phyloP scores from a whole-genome alignment of 2,329 filamentous ascomycete genomes.

The Pyrenophora graminea region DNA sequence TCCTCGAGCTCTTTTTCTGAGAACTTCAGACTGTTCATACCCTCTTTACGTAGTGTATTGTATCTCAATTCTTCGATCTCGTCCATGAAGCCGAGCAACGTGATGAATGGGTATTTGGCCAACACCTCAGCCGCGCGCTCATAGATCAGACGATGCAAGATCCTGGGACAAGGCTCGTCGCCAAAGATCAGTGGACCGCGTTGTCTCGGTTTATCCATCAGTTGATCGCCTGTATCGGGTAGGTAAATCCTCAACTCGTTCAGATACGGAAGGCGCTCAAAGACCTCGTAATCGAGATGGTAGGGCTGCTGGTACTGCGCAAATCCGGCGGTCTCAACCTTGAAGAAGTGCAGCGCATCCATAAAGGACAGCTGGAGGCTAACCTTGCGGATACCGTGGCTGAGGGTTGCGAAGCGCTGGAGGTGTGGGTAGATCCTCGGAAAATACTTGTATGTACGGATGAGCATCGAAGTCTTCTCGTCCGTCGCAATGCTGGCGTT shows the following conservation, averaged over 20 bases:
- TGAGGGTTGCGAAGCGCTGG: slow-evolving; percentile 26
- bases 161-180: slow-evolving; percentile 24
- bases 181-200: slow-evolving; percentile 25
- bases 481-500: slow-evolving; percentile 9
- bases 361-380: slow-evolving; percentile 25
- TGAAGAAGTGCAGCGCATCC: slow-evolving; percentile 33
- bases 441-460: slow-evolving; percentile 18
- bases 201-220: slow-evolving; percentile 8
- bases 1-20: slow-evolving; percentile 16
- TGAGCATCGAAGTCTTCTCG: slow-evolving; percentile 2
- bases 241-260: slow-evolving; percentile 27
- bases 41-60: not conserved
- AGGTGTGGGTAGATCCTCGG: slow-evolving; percentile 32
- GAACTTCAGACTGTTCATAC: slow-evolving; percentile 8
- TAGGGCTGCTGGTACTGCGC: not conserved
- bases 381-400: slow-evolving; percentile 34
- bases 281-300: slow-evolving; percentile 19
- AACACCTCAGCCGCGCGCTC: slow-evolving; percentile 27
- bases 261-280: slow-evolving; percentile 28
- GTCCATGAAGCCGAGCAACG: slow-evolving; percentile 27
- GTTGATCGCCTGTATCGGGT: slow-evolving; percentile 8
- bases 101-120: slow-evolving; percentile 11
- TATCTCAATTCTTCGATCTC: slow-evolving; percentile 20
- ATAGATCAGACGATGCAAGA: slow-evolving; percentile 31
- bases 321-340: slow-evolving; percentile 23